Base-by-base conservation (phyloP, 208 protist species). In the Leishmania major region DNA sequence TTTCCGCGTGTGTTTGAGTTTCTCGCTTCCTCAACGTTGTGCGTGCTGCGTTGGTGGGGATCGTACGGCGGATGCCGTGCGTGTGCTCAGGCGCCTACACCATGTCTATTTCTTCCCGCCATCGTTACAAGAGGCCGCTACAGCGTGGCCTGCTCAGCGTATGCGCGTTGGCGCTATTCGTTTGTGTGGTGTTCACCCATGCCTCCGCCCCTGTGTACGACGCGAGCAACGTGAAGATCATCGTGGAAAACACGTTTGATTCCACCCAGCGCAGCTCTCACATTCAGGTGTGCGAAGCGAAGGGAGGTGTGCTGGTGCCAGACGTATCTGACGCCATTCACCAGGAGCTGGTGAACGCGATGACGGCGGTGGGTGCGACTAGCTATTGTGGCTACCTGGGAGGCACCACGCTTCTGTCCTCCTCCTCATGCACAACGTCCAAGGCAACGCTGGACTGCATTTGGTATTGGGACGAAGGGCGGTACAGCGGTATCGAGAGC, bases 381-480 rank as follows among this genome's bases (percentile, higher is more conserved):
- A 51, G 31, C 8, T 62, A 67, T 40, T 78, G 19, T 19, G 75
- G 75, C 75, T 78, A 78, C 53, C 31, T 78, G 6, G 75, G 75
- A 19, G 75, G 75, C 49, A 53, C 75, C n/a, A 78, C 75, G 28
- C n/a, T 78, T 15, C 75, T 78, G 5, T 78, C 75, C 19, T 69
- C 75, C 2, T 28, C 31, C 2, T 0, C 0, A 4, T 78, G 75
- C 25, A 67, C 75, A 47, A 66, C 49, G 40, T 78, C 75, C 25
- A 67, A 22, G n/a, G 37, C 37, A 13, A 53, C 75, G 13, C 57
- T 78, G 53, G 22, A 7, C 55, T 78, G 75, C 40, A 49, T 69
- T 17, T 78, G 75, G 75, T 67, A 78, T 31, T 78, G 75, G 75
- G 75, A 78, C 28, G 37, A 78, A 31, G 75, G 75, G 25, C 75